Evolutionary conservation across 305 asterid genomes (phyloP), one percentile per base, ranked within the genome.

Genomic region (Petunia hybrid): DNA sequence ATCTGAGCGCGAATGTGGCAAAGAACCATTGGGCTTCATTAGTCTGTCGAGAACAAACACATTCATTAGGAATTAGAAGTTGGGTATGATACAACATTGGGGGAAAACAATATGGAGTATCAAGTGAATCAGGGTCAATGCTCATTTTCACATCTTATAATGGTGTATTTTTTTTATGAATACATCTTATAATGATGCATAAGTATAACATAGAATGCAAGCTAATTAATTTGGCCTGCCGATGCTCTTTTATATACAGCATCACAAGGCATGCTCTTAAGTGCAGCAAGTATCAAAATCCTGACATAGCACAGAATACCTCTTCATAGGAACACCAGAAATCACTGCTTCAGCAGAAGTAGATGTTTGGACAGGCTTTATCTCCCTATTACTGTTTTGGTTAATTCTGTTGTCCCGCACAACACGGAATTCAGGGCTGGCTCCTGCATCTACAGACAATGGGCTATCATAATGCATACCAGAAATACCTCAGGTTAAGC

Each of bases 371-470:
- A 83, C 88, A 82, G 87, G 84, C 86, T 89, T 92, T 16, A 65
- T 76, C 85, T 91, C 97, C 84, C 76, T 66, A 81, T 79, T 77
- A 59, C 88, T 81, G 81, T 83, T 86, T 66, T 89, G 94, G 87
- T 81, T 88, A 77, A 86, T 85, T 89, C 97, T 93, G 81, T 92
- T 95, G 87, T 95, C 99, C 80, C 95, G 91, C 82, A 95, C 97
- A 74, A 93, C 90, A 63, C 99, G 97, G 80, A 95, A 93, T 88
- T 92, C 91, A 74, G 87, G 87, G 86, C 81, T 88, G 68, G 85
- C 89, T 82, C 92, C 93, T 90, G 90, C 89, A 91, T 87, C 88
- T 78, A 87, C 83, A 82, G 22, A 80, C 79, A 84, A 76, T 45
- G 56, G 41, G 55, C 68, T 41, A 84, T 85, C 87, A 90, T 78